Evolutionary conservation across 345 rosid genomes (phyloP), one percentile per base, ranked within the genome.

Genomic region (Laguncularia racemosa): DNA sequence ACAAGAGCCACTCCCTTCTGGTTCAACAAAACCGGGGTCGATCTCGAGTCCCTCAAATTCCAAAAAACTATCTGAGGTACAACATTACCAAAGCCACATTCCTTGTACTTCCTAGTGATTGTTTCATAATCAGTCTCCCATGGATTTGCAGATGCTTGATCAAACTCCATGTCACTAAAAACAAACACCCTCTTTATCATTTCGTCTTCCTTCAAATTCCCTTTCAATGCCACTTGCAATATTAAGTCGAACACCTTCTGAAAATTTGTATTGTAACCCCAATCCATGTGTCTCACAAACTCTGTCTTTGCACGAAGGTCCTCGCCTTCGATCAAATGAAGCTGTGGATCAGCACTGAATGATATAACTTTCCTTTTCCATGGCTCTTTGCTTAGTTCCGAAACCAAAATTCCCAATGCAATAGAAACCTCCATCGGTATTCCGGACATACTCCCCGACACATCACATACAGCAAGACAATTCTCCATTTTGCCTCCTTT

Each of bases 111-210:
- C 58, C 59, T 82, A 56, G 0, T 57, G 8, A 83, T 83, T 14
- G 44, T 63, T 19, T 78, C 51, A 20, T 81, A 61, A 56, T 85
- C 78, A 0, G 84, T 81, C 52, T 79, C 96, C 88, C 81, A 75
- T 2, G 8, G 65, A 50, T 17, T 55, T 0, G 6, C 0, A 0
- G 78, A 71, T 0, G 82, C 87, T 56, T 59, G 0, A 57, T 81
- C 80, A 20, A 83, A 88, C 11, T 81, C 88, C 93, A 88, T 88
- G 58, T 78, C 89, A 38, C 86, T 85, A 50, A 85, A 85, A 53
- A 85, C 85, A 50, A 83, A 75, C 43, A 80, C 70, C 66, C 76
- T 66, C 64, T 72, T 80, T 6, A 85, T 73, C 85, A 81, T 85
- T 26, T 80, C 65, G 26, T 80, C 85, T 0, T 79, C 70, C 47